phyloP scores from a whole-genome alignment of 202 grass and related monocot species.

The Panicum hallii region DNA sequence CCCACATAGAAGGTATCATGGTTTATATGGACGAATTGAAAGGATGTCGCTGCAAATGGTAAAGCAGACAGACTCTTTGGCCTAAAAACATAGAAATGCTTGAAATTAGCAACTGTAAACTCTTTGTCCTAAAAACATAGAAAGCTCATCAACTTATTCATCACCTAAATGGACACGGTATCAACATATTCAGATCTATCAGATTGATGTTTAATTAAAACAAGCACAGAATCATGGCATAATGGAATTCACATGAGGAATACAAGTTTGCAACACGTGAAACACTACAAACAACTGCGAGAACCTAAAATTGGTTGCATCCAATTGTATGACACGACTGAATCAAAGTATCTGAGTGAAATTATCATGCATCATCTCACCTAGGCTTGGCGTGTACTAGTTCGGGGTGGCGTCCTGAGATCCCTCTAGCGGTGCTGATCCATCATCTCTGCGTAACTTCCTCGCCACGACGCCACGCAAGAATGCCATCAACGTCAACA shows the following conservation, averaged over 20 bases:
- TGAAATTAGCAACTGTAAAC: background rate
- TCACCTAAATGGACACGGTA: background rate
- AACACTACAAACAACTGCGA: background rate
- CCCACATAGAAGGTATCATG: background rate
- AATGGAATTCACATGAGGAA: background rate
- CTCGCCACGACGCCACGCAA: slow-evolving; percentile 31
- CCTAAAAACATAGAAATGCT: background rate
- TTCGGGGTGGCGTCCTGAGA: background rate
- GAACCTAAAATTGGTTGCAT: background rate
- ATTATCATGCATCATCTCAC: background rate
- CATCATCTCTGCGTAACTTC: slow-evolving; percentile 25
- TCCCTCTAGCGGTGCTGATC: background rate
- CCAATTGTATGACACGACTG: background rate
- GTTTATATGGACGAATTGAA: background rate
- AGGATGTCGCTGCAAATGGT: background rate
- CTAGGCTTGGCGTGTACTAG: background rate
- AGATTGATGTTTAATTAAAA: background rate
- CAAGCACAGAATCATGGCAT: background rate
- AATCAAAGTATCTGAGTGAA: background rate
- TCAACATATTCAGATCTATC: background rate
- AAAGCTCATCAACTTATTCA: background rate
- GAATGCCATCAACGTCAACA: slow-evolving; percentile 38
- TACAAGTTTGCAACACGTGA: background rate
- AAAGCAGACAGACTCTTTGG: background rate
- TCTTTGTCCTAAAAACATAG: background rate